Evolutionary conservation across 495 filamentous ascomycete genomes (phyloP), one percentile per base, ranked within the genome.

Genomic region (Thozetella sp.): DNA sequence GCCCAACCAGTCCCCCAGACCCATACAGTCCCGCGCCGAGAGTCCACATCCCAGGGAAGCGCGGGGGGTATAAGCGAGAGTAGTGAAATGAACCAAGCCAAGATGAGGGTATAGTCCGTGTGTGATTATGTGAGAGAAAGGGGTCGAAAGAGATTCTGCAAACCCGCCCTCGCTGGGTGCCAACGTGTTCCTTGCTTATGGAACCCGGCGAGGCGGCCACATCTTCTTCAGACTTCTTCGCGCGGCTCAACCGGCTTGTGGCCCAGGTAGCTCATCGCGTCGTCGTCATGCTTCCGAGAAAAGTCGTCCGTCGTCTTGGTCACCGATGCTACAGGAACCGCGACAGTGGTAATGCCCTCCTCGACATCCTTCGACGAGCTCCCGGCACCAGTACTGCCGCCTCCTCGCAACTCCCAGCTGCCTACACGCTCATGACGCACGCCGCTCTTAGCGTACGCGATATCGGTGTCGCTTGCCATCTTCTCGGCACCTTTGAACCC

Each of bases 401-500:
- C 43, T 9, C 43, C 43, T 9, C 57, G 58, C 57, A 78, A 61
- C 54, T 78, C 76, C 76, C 76, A 78, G 56, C 76, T 78, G 17
- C 76, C 76, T 9, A 72, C 63, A 2, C 74, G 63, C 52, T 76
- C 76, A 10, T 77, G 72, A 10, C 66, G 55, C 4, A 43, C 54
- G 2, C 76, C 76, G n/a, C 61, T 56, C 24, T 60, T 65, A 11
- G 64, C 67, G 26, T 68, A 64, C 3, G 70, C 69, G 1, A 77
- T 55, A 53, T 78, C 76, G 2, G 60, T 62, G 55, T 78, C 76
- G 48, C 64, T 67, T 12, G 61, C 67, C 65, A 69, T 74, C 60
- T 72, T 76, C 59, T 74, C 74, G 0, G 65, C 70, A 22, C 72
- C 72, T 30, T 72, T 76, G 61, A 76, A 73, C 27, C 73, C 73